These are phyloP conservation scores for Oryza meyeriana DNA, from an alignment of 176 grass and related monocot species.

Conservation along the genomic window DNA sequence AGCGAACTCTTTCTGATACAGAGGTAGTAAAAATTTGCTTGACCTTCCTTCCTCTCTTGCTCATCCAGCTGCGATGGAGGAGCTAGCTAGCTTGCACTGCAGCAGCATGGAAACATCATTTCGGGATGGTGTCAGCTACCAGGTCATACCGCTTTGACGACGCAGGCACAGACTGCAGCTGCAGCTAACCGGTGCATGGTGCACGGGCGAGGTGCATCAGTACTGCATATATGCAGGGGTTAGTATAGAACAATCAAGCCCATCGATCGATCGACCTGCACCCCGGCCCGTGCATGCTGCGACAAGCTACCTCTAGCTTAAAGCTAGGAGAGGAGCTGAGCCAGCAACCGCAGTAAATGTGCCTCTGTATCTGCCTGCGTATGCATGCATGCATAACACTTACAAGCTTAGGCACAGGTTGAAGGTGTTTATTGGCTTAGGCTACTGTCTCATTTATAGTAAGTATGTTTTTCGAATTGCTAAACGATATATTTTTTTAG, in stretches of 20 bases:
- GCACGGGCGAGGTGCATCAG: not conserved
- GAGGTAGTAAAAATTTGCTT: too few species aligned
- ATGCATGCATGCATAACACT: conserved; percentile 2
- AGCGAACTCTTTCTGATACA: too few species aligned
- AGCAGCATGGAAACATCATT: not conserved
- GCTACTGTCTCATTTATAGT: too few species aligned
- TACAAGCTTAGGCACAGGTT: too few species aligned
- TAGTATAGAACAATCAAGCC: conserved; percentile 30
- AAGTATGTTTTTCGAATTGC: too few species aligned
- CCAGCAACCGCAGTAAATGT: not conserved
- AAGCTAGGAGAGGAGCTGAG: not conserved
- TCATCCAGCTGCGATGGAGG: not conserved
- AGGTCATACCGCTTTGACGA: not conserved
- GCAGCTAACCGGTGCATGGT: not conserved
- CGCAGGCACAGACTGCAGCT: not conserved
- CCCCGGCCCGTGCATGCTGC: not conserved
- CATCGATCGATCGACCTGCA: not conserved
- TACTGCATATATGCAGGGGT: not conserved
- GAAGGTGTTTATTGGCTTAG: too few species aligned
- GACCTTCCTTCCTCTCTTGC: not conserved
- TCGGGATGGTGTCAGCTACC: not conserved
- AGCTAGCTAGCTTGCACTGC: not conserved
- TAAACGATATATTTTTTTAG: too few species aligned
- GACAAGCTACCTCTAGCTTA: not conserved
- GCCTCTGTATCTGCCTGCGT: not conserved